Evolutionary conservation across 495 filamentous ascomycete species (phyloP).

Genomic region (Physcia stellaris): DNA sequence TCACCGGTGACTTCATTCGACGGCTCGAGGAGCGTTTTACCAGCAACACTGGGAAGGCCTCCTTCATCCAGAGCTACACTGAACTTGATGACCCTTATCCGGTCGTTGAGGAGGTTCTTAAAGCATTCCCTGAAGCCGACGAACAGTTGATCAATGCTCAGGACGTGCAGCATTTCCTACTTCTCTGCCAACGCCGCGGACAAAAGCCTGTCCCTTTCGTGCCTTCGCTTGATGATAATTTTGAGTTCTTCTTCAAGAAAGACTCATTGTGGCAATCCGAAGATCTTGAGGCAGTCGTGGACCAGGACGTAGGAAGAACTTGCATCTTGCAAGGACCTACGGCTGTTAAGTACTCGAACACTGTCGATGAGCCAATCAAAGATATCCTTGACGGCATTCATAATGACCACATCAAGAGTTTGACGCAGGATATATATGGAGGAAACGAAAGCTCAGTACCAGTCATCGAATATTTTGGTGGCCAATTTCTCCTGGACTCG

Average conservation of each 20-base stretch:
- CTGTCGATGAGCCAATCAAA: conserved; percentile 82
- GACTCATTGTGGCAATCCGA: conserved; percentile 99
- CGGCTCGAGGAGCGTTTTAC: conserved; percentile 92
- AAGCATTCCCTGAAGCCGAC: conserved; percentile 72
- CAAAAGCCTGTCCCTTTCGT: conserved; percentile 98
- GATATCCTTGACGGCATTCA: conserved; percentile 88
- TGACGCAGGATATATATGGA: conserved; percentile 69
- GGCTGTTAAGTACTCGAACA: conserved; percentile 77
- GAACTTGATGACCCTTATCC: conserved; percentile 76
- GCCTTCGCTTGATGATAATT: conserved; percentile 81
- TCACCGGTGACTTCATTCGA: conserved; percentile 90
- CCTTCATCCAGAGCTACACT: conserved; percentile 69
- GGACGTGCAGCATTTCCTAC: conserved; percentile 89
- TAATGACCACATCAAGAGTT: conserved; percentile 61
- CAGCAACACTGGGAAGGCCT: conserved; percentile 46
- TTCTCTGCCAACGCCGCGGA: conserved; percentile 80
- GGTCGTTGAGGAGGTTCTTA: conserved; percentile 63
- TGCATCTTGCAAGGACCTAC: conserved; percentile 95
- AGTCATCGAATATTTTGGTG: conserved; percentile 87
- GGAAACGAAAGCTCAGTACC: conserved; percentile 63
- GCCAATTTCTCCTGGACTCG: conserved; percentile 45
- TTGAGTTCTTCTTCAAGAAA: conserved; percentile 99
- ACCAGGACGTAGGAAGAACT: conserved; percentile 83
- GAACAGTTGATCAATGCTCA: conserved; percentile 90
- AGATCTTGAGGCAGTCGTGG: conserved; percentile 89